Percentiles rank a stretch among this genome's conserved stretches.
These are phyloP conservation scores for Peziza echinospora DNA, from an alignment of 495 filamentous ascomycete genomes.

Conservation along the genomic window DNA sequence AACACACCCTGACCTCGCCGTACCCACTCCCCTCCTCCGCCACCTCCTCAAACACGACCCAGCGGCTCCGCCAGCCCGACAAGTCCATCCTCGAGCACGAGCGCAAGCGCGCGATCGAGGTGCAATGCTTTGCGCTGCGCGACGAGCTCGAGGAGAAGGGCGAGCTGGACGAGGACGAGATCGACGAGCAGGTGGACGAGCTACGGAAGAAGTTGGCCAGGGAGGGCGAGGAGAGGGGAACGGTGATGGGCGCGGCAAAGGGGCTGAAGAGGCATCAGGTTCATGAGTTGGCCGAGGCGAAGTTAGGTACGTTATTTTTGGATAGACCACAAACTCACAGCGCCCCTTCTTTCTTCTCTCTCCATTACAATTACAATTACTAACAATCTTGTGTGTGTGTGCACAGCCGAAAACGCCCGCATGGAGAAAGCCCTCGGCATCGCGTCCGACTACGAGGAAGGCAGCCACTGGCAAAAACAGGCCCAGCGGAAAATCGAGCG, in stretches of 20 bases:
- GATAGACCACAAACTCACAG: too few relatives aligned
- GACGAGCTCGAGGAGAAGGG: conserved; percentile 81
- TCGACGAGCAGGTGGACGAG: conserved; percentile 37
- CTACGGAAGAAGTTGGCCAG: conserved; percentile 41
- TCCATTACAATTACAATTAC: too few relatives aligned
- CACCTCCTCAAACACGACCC: conserved; percentile 43
- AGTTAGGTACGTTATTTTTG: conserved; percentile 43
- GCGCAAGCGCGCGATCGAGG: conserved; percentile 65
- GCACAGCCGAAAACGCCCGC: conserved; percentile 86
- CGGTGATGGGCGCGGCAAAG: conserved; percentile 13
- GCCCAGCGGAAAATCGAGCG: not conserved
- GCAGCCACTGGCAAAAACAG: not conserved
- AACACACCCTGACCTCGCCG: conserved; percentile 19
- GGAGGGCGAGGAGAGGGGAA: conserved; percentile 28
- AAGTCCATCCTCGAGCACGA: conserved; percentile 86
- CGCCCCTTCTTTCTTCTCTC: too few relatives aligned
- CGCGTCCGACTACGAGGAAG: conserved; percentile 63
- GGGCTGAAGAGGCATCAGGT: conserved; percentile 73
- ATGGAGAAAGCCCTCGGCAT: conserved; percentile 77
- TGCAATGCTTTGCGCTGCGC: conserved; percentile 74
- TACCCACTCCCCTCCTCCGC: conserved; percentile 46
- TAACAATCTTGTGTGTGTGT: too few relatives aligned
- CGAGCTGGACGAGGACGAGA: conserved; percentile 16
- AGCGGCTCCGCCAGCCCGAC: conserved; percentile 68
- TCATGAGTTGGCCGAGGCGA: conserved; percentile 86